Evolutionary conservation across 768 basidiomycete genomes (phyloP), one percentile per base, ranked within the genome.

Genomic region (Saitozyma podzolica): DNA sequence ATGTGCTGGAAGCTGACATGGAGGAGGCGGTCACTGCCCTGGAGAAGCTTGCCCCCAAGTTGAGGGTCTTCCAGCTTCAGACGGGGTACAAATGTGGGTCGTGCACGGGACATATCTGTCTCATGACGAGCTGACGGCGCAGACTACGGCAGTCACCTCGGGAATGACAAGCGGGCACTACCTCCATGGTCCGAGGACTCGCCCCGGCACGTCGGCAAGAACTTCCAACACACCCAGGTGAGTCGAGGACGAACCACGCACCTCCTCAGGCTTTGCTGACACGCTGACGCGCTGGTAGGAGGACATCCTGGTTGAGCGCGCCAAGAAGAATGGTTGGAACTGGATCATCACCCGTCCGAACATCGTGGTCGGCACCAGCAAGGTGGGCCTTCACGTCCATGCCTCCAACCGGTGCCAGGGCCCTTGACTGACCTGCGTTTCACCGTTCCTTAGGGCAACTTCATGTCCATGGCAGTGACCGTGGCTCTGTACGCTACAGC

Each of bases 11-110:
- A 29, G 29, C 29, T 29, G 29, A 29, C 5, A 29, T 29, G 29
- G 29, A 29, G 29, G 29, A 69, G 61, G 72, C 74, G n/a, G 29
- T 54, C 54, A 70, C 67, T 13, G 69, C 67, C 58, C 73, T 71
- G 63, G 61, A 58, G 54, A 70, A 56, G 49, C 70, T 71, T 20
- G 50, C 40, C 74, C 71, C 70, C 61, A 64, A 75, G 17, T 56
- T 61, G 59, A 56, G 62, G 2, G 64, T 19, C 54, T 73, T 73
- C 17, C 47, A 17, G 19, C 14, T 14, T 14, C 14, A 48, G 19
- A 17, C 14, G 19, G 14, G 59, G 71, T 73, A 61, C 72, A 71
- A 29, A 69, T 75, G 67, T 75, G 47, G 19, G 47, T 29, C 29
- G 29, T 29, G 2, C 29, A 2, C 29, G 29, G 29, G 2, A 29